These are phyloP conservation scores for Phytopythium montanum DNA, from an alignment of 352 stramenopile genomes.

Conservation along the genomic window DNA sequence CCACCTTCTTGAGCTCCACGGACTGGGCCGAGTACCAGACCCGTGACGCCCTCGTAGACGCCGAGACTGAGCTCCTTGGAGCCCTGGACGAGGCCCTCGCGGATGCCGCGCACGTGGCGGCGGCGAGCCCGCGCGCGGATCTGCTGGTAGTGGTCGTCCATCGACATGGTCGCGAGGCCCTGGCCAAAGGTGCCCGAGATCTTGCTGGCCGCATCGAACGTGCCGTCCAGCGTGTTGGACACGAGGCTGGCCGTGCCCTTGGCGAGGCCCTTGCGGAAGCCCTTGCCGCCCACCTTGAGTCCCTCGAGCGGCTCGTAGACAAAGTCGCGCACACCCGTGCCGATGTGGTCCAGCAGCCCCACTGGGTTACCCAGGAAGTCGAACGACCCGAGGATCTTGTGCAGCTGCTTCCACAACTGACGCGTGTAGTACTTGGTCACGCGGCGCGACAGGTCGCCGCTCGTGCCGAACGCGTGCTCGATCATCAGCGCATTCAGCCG, in stretches of 20 bases:
- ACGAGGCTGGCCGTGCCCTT: conserved; percentile 87
- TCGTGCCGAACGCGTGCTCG: conserved; percentile 88
- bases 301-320: conserved; percentile 96
- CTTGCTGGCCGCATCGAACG: conserved; percentile 85
- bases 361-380: conserved; percentile 88
- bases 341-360: conserved; percentile 92
- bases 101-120: conserved; percentile 73
- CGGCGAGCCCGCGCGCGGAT: conserved; percentile 74
- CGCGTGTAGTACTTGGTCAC: conserved; percentile 90
- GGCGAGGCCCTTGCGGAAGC: conserved; percentile 81
- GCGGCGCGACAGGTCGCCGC: conserved; percentile 69
- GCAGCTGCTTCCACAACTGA: conserved; percentile 87
- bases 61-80: conserved; percentile 83
- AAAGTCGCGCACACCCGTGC: conserved; percentile 94
- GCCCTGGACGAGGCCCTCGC: conserved; percentile 78
- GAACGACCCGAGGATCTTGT: conserved; percentile 87
- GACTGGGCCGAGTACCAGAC: conserved; percentile 79
- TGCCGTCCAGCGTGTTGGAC: conserved; percentile 84
- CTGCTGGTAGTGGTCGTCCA: conserved; percentile 87
- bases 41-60: conserved; percentile 81
- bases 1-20: conserved; percentile 75
- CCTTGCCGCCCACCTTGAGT: conserved; percentile 84
- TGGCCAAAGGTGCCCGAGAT: conserved; percentile 88
- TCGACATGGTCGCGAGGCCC: conserved; percentile 78
- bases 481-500: conserved; percentile 87